Conservation (phyloP, 768 basidiomycete genomes). For the Pleurotus tuoliensis region DNA sequence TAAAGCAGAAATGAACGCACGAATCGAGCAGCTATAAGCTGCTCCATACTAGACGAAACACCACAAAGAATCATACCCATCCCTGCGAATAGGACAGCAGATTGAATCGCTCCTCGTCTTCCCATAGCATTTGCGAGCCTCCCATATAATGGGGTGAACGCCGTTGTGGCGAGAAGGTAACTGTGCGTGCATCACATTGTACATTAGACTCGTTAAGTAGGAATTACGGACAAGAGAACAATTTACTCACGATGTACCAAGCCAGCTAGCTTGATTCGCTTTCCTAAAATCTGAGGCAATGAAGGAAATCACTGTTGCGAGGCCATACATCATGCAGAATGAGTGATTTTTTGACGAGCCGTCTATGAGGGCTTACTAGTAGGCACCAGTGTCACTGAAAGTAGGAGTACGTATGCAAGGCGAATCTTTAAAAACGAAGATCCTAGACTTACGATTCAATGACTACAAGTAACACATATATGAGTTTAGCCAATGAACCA, state of each 20-base stretch:
- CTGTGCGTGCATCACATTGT: conserved; percentile 27
- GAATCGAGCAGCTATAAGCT: conserved; percentile 69
- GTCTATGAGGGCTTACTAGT: conserved; percentile 49
- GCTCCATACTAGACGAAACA: conserved; percentile 63
- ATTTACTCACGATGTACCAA: conserved; percentile 64
- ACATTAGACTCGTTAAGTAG: neutral
- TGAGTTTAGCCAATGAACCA: no score
- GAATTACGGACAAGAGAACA: neutral
- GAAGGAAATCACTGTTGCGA: conserved; percentile 59
- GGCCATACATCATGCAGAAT: neutral
- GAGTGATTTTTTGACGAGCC: neutral
- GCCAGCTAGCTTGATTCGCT: conserved; percentile 79
- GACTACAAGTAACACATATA: neutral
- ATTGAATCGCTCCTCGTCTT: conserved; percentile 62
- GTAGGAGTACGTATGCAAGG: neutral
- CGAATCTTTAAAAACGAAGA: neutral
- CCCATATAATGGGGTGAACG: conserved; percentile 81
- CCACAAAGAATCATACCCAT: conserved; percentile 68
- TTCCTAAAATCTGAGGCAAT: conserved; percentile 78
- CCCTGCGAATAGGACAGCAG: conserved; percentile 55
- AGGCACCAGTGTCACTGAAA: conserved; percentile 68
- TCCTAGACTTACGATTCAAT: neutral
- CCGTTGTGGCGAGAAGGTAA: conserved; percentile 74
- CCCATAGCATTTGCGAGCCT: conserved; percentile 77
- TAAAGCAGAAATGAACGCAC: conserved; percentile 28